Evolutionary conservation across 2,329 filamentous ascomycete genomes (phyloP).

Genomic region (Stachybotrys elegans): DNA sequence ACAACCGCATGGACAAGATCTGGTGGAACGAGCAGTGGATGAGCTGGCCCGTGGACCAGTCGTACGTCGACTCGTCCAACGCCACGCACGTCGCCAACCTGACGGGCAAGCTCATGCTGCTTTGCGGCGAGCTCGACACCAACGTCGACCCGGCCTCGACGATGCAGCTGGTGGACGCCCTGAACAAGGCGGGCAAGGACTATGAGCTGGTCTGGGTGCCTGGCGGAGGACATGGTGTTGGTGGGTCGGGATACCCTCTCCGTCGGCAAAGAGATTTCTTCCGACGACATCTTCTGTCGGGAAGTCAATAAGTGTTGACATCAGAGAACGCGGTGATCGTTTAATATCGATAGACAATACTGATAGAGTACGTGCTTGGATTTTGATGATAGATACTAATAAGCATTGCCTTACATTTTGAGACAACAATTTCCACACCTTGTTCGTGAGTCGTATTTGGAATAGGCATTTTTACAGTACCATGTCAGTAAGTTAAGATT

Average conservation of each 20-base stretch:
- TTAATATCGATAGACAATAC: too few species aligned
- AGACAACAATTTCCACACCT: too few species aligned
- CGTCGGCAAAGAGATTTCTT: slow-evolving; percentile 15
- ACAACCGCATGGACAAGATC: slow-evolving; percentile 26
- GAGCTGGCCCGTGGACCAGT: slow-evolving; percentile 23
- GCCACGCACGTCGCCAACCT: slow-evolving; percentile 21
- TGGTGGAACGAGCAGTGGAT: slow-evolving; percentile 27
- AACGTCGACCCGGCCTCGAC: slow-evolving; percentile 25
- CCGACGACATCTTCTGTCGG: slow-evolving; percentile 11
- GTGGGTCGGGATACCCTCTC: too few species aligned
- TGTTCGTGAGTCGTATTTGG: too few species aligned
- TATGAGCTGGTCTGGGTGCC: slow-evolving; percentile 23
- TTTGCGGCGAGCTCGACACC: slow-evolving; percentile 20
- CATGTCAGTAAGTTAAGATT: too few species aligned
- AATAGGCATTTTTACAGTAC: too few species aligned
- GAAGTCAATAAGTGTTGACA: too few species aligned
- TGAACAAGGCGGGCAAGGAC: slow-evolving; percentile 20
- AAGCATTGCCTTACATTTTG: too few species aligned
- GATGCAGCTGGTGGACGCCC: slow-evolving; percentile 18
- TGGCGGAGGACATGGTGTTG: slow-evolving; percentile 14
- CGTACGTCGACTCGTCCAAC: slow-evolving; percentile 20
- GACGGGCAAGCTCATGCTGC: slow-evolving; percentile 19
- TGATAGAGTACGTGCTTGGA: too few species aligned
- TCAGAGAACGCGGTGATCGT: too few species aligned
- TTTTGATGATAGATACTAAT: too few species aligned